phyloP scores from a whole-genome alignment of 345 rosid species.

The Carallia brachiata region DNA sequence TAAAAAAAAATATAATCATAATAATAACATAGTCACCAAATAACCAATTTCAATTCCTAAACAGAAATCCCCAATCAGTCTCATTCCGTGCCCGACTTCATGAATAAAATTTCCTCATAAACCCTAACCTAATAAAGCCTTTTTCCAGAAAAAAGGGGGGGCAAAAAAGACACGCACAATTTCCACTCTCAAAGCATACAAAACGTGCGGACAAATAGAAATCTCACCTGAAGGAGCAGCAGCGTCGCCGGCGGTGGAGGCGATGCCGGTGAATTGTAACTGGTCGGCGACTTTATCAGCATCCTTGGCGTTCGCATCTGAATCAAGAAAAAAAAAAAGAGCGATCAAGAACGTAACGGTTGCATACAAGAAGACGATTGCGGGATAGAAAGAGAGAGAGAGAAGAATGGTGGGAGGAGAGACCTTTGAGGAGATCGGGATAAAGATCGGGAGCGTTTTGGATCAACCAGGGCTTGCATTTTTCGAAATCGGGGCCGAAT shows the following conservation, averaged over 20 bases:
- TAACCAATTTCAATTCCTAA: background rate
- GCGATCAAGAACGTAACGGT: background rate
- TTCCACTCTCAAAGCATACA: background rate
- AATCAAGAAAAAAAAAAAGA: background rate
- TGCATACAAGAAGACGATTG: background rate
- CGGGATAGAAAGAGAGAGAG: background rate
- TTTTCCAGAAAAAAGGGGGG: no score
- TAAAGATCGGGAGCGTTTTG: slow-evolving; percentile 77
- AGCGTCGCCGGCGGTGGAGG: slow-evolving; percentile 52
- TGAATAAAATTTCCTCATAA: no score
- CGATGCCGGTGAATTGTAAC: slow-evolving; percentile 66
- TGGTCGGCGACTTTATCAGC: slow-evolving; percentile 61
- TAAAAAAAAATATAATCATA: no score
- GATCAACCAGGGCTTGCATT: slow-evolving; percentile 92
- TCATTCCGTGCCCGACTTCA: no score
- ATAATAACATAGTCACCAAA: no score
- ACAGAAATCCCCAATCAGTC: background rate
- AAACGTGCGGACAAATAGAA: slow-evolving; percentile 18
- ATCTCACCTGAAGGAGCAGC: slow-evolving; percentile 43
- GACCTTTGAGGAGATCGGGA: slow-evolving; percentile 85
- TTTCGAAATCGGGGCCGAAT: slow-evolving; percentile 85
- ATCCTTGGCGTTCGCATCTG: slow-evolving; percentile 65
- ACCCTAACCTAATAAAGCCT: no score
- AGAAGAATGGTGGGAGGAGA: background rate
- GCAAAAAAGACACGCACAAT: no score